phyloP scores from a whole-genome alignment of 257 asterid species.

The Voacanga thouarsii region DNA sequence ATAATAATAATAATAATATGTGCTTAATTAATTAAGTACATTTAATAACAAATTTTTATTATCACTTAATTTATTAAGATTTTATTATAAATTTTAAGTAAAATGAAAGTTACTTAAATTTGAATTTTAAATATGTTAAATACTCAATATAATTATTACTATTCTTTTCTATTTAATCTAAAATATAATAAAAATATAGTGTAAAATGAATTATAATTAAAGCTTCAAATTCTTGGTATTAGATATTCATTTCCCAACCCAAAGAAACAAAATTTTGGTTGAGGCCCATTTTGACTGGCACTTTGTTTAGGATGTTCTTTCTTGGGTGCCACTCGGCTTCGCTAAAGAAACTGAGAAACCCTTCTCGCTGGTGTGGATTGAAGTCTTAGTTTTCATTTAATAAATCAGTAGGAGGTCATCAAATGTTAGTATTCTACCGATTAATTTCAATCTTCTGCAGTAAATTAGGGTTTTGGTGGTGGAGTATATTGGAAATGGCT shows the following conservation, averaged over 20 bases:
- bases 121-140: too few species aligned
- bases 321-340: not conserved
- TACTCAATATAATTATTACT: too few species aligned
- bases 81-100: too few species aligned
- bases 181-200: too few species aligned
- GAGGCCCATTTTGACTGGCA: not conserved
- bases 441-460: not conserved
- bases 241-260: not conserved
- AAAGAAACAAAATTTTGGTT: not conserved
- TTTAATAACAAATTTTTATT: too few species aligned
- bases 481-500: slow-evolving; percentile 38
- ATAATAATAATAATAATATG: too few species aligned
- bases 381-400: not conserved
- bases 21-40: too few species aligned
- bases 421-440: not conserved
- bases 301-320: not conserved
- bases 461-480: not conserved
- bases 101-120: too few species aligned
- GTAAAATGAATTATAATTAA: too few species aligned
- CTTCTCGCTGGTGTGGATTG: not conserved
- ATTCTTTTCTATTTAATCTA: too few species aligned
- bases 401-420: not conserved
- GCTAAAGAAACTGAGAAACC: not conserved
- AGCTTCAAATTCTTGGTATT: too few species aligned
- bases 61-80: too few species aligned